phyloP scores from a whole-genome alignment of 2,329 filamentous ascomycete species.

The Phialophora tarda region DNA sequence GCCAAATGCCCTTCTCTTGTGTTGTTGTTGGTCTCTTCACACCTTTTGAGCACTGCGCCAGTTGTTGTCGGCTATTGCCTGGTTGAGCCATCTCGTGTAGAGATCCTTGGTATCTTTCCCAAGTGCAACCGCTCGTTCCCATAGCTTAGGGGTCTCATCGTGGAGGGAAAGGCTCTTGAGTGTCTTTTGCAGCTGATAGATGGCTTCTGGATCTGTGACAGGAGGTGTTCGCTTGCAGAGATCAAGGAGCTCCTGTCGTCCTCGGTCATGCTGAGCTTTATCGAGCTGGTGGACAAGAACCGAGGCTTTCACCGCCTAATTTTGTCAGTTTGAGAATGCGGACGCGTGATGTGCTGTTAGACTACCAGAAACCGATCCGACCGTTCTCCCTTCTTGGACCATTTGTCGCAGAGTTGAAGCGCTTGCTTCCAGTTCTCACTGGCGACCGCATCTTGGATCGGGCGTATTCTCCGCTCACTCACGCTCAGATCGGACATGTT shows the following conservation, averaged over 20 bases:
- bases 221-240: constrained; percentile 51
- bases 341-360: constrained; percentile 1
- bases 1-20: constrained; percentile 31
- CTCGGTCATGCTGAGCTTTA: constrained; percentile 50
- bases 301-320: constrained; percentile 39
- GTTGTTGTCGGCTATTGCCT: constrained; percentile 49
- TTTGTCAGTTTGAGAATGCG: constrained; percentile 12
- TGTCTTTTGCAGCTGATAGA: constrained; percentile 51
- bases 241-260: constrained; percentile 51
- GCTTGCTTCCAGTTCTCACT: constrained; percentile 57
- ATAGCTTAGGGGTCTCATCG: constrained; percentile 47
- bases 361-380: constrained; percentile 43
- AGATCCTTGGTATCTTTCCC: constrained; percentile 52
- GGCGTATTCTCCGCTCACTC: constrained; percentile 50
- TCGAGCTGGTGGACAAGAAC: constrained; percentile 47
- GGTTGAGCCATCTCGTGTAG: constrained; percentile 53
- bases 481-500: constrained; percentile 39
- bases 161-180: constrained; percentile 47
- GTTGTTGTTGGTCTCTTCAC: constrained; percentile 30
- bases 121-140: constrained; percentile 55
- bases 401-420: constrained; percentile 57
- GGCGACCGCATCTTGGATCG: constrained; percentile 57
- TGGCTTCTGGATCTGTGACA: constrained; percentile 52
- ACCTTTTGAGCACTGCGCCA: constrained; percentile 59
- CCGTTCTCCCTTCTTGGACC: constrained; percentile 61